phyloP scores from a whole-genome alignment of 2,329 filamentous ascomycete genomes.

The Verruconis gallopava region DNA sequence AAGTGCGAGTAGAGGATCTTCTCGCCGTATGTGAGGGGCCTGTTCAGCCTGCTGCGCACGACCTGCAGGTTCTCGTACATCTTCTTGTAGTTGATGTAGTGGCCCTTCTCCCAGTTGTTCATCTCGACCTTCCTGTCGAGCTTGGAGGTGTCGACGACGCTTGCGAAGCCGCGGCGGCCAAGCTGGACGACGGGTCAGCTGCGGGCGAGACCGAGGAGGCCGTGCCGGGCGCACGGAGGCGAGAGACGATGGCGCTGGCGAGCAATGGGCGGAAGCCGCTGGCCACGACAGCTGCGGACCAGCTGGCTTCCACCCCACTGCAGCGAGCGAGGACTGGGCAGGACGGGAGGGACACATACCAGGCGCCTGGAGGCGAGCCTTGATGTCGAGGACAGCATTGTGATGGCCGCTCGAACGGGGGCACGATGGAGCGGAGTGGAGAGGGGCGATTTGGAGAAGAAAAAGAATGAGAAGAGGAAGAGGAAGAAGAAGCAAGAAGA shows the following conservation, averaged over 20 bases:
- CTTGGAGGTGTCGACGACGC: conserved; percentile 62
- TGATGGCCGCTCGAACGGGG: neutral
- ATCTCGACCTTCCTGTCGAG: conserved; percentile 95
- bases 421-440: neutral
- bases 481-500: neutral
- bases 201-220: neutral
- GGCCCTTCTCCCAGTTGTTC: conserved; percentile 89
- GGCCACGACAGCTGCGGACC: neutral
- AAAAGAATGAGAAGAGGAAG: neutral
- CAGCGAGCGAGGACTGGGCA: neutral
- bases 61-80: conserved; percentile 95
- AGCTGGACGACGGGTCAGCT: conserved; percentile 15
- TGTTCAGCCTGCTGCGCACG: conserved; percentile 79
- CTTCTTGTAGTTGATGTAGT: conserved; percentile 99
- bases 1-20: conserved; percentile 99
- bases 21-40: conserved; percentile 88
- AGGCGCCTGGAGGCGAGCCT: conserved; percentile 26
- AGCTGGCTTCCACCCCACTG: neutral
- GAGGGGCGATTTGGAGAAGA: neutral
- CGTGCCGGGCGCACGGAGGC: neutral
- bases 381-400: conserved; percentile 18
- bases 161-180: conserved; percentile 60
- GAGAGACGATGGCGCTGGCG: neutral
- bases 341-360: conserved; percentile 20
- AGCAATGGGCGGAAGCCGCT: neutral